Percentiles rank a stretch among this genome's conserved stretches.
Conservation (phyloP, 2,329 filamentous ascomycete genomes). For the Colletotrichum horii region DNA sequence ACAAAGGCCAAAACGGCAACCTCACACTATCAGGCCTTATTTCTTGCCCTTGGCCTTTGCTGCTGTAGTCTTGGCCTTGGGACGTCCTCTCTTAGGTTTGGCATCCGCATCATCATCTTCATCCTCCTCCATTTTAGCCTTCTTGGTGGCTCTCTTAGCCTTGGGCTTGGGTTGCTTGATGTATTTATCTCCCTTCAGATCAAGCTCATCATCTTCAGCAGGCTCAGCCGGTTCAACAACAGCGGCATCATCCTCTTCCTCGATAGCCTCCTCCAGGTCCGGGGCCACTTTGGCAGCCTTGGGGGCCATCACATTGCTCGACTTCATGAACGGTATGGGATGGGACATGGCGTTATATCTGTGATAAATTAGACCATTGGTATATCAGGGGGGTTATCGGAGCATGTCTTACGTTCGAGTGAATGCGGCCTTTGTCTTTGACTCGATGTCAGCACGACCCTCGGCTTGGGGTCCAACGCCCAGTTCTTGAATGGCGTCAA, state of each 20-base stretch:
- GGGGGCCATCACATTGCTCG: conserved; percentile 74
- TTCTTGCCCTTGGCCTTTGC: conserved; percentile 56
- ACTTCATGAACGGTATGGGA: conserved; percentile 95
- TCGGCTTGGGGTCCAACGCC: conserved; percentile 86
- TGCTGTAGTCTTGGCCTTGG: conserved; percentile 42
- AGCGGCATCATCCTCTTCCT: conserved; percentile 84
- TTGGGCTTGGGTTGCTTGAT: conserved; percentile 87
- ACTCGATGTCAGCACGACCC: conserved; percentile 76
- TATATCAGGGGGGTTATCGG: not conserved
- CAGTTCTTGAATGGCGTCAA: conserved; percentile 89
- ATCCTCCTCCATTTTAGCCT: conserved; percentile 50
- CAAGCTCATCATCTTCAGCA: conserved; percentile 78
- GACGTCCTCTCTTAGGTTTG: conserved; percentile 56
- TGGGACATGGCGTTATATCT: conserved; percentile 89
- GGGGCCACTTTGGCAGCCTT: conserved; percentile 80
- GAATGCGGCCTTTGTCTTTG: conserved; percentile 86
- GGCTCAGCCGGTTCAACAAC: conserved; percentile 61
- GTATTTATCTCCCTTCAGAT: conserved; percentile 94
- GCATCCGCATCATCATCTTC: conserved; percentile 56
- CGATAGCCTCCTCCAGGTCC: conserved; percentile 94
- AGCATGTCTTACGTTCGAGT: conserved; percentile 75
- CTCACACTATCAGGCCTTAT: not conserved
- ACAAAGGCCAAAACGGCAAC: not conserved
- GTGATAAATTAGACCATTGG: conserved; percentile 1
- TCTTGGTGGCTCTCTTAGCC: conserved; percentile 43